Conservation (phyloP, 495 filamentous ascomycete genomes). For the Melanomma pulvis-pyrius region DNA sequence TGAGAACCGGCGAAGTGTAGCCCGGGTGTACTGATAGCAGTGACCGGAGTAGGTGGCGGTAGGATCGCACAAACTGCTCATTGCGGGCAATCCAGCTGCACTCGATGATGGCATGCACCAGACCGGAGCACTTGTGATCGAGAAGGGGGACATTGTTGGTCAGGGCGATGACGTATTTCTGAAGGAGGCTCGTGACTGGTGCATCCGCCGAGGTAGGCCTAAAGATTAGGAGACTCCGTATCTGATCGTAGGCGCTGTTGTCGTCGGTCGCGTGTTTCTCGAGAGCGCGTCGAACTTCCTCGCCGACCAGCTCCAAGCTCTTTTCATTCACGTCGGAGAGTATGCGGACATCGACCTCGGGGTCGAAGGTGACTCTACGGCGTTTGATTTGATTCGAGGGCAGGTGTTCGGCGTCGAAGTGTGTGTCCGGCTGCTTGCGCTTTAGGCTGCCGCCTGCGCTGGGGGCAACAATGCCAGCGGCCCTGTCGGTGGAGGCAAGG, state of each 20-base stretch:
- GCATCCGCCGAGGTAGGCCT: constrained; percentile 51
- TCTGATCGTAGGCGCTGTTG: constrained; percentile 68
- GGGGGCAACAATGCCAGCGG: constrained; percentile 42
- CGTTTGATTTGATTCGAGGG: constrained; percentile 48
- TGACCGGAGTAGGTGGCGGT: constrained; percentile 76
- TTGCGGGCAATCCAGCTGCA: constrained; percentile 85
- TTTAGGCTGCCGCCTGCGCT: constrained; percentile 38
- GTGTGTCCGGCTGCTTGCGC: constrained; percentile 43
- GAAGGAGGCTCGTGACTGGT: constrained; percentile 60
- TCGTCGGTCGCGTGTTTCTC: constrained; percentile 68
- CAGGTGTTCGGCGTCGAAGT: constrained; percentile 39
- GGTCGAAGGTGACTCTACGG: constrained; percentile 66
- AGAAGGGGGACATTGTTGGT: constrained; percentile 72
- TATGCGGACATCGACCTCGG: constrained; percentile 64
- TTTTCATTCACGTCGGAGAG: constrained; percentile 61
- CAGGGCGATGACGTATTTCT: constrained; percentile 75
- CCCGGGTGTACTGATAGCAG: constrained; percentile 77
- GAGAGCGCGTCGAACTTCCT: constrained; percentile 74
- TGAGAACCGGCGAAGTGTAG: constrained; percentile 64
- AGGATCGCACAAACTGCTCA: constrained; percentile 76
- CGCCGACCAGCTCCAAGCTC: constrained; percentile 61
- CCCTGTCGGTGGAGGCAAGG: constrained; percentile 48
- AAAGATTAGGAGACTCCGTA: constrained; percentile 69
- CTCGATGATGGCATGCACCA: constrained; percentile 72
- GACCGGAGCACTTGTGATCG: constrained; percentile 68